Conservation (phyloP, 352 stramenopile species). For the Globisporangium recalcitrans region DNA sequence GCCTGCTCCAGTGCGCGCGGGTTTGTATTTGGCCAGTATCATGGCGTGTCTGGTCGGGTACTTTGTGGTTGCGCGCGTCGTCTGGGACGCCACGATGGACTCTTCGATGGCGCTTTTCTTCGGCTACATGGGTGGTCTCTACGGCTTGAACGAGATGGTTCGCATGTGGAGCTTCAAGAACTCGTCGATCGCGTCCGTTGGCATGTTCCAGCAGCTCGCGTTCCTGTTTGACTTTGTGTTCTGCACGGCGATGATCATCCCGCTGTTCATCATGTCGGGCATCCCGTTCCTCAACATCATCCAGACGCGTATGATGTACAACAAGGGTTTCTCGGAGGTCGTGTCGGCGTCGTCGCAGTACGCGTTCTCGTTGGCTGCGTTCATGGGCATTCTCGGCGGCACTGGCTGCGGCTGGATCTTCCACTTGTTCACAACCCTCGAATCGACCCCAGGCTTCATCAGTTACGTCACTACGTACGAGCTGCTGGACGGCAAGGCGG, state of each 20-base stretch:
- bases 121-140: constrained; percentile 67
- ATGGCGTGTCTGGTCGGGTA: constrained; percentile 32
- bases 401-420: constrained; percentile 75
- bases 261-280: constrained; percentile 71
- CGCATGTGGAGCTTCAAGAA: constrained; percentile 79
- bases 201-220: constrained; percentile 71
- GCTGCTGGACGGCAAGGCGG: constrained; percentile 50
- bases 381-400: constrained; percentile 69
- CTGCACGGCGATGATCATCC: constrained; percentile 62
- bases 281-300: constrained; percentile 87
- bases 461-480: constrained; percentile 79
- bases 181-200: constrained; percentile 54
- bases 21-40: constrained; percentile 45
- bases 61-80: constrained; percentile 41
- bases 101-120: constrained; percentile 69
- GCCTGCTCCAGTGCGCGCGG: constrained; percentile 38
- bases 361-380: constrained; percentile 73
- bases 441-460: constrained; percentile 69
- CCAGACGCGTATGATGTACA: constrained; percentile 90
- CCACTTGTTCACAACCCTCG: constrained; percentile 68
- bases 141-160: constrained; percentile 82
- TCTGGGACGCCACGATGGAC: constrained; percentile 30
- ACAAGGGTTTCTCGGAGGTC: constrained; percentile 84
- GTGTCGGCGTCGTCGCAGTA: constrained; percentile 85
- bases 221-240: constrained; percentile 88